Evolutionary conservation across 495 filamentous ascomycete genomes (phyloP).

Genomic region (Penicillium bialowiezense): DNA sequence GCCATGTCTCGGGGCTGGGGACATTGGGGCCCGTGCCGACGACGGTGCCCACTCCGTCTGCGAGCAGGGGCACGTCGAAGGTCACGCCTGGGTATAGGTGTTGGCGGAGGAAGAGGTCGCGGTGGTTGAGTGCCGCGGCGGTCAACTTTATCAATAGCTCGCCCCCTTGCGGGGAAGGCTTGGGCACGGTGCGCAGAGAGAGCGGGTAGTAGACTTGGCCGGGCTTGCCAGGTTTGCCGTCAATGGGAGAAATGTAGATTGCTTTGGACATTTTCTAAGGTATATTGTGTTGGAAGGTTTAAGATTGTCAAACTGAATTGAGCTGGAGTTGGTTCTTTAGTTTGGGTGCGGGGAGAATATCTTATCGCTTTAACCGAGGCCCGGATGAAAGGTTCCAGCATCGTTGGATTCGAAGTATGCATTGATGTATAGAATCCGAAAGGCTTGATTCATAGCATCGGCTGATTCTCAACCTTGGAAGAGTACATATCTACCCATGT

Average conservation of each 20-base stretch:
- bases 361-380: too few species aligned
- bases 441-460: too few species aligned
- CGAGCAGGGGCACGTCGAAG: slow-evolving; percentile 70
- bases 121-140: slow-evolving; percentile 84
- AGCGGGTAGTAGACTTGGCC: slow-evolving; percentile 80
- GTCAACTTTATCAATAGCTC: slow-evolving; percentile 69
- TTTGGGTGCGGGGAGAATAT: too few species aligned
- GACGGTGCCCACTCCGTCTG: slow-evolving; percentile 78
- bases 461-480: too few species aligned
- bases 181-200: slow-evolving; percentile 54
- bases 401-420: too few species aligned
- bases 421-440: too few species aligned
- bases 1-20: slow-evolving; percentile 44
- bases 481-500: too few species aligned
- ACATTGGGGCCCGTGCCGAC: slow-evolving; percentile 56
- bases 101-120: slow-evolving; percentile 88
- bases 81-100: slow-evolving; percentile 82
- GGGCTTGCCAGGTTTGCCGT: slow-evolving; percentile 68
- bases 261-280: slow-evolving; percentile 51
- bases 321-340: too few species aligned
- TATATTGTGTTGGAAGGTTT: too few species aligned
- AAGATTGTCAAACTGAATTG: too few species aligned
- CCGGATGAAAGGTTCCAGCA: too few species aligned
- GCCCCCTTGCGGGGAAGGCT: slow-evolving; percentile 55
- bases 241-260: slow-evolving; percentile 46